phyloP scores from a whole-genome alignment of 2,329 filamentous ascomycete species.

The Cladophialophora psammophila region DNA sequence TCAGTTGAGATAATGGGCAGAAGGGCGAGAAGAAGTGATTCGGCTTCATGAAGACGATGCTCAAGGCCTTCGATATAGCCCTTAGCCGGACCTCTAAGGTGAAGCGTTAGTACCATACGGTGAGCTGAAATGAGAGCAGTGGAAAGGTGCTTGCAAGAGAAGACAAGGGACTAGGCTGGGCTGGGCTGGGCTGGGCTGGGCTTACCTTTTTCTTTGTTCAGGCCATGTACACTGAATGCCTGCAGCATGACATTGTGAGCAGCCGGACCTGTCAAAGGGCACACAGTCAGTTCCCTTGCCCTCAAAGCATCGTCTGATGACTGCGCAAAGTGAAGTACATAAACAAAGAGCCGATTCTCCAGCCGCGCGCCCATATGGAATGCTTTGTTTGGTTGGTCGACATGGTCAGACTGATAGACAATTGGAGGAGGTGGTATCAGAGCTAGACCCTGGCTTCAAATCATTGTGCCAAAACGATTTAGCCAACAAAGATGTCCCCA shows the following conservation, averaged over 20 bases:
- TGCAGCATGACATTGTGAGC: constrained; percentile 36
- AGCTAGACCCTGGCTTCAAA: constrained; percentile 16
- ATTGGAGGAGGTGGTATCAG: constrained; percentile 18
- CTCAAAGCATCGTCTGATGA: constrained; percentile 1
- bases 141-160: background rate
- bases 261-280: constrained; percentile 32
- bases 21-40: constrained; percentile 49
- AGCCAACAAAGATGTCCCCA: constrained; percentile 2
- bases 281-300: constrained; percentile 22
- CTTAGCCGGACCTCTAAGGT: constrained; percentile 54
- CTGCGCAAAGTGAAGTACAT: constrained; percentile 7
- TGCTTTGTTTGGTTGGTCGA: background rate
- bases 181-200: background rate
- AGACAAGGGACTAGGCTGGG: background rate
- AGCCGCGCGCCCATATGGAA: background rate
- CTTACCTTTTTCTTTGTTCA: constrained; percentile 39
- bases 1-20: constrained; percentile 46
- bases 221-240: constrained; percentile 39
- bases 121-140: background rate
- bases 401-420: background rate
- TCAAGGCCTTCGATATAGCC: constrained; percentile 56
- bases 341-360: constrained; percentile 18
- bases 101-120: constrained; percentile 8
- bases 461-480: constrained; percentile 26
- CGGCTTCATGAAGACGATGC: constrained; percentile 52